Evolutionary conservation across 2,329 filamentous ascomycete genomes (phyloP).

Genomic region (Parascedosporium putredinis): DNA sequence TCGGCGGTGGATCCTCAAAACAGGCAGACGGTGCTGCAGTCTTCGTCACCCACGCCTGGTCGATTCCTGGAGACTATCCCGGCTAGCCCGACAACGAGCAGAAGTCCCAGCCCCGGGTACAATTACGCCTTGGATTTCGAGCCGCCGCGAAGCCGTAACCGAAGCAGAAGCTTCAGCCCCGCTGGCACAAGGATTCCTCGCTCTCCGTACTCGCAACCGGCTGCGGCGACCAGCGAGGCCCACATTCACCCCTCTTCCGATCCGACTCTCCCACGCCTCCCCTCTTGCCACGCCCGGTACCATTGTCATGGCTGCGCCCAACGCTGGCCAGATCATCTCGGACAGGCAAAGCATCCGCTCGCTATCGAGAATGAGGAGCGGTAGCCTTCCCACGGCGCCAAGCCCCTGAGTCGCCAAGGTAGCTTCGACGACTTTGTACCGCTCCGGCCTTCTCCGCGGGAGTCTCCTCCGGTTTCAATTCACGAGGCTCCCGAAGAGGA

Average conservation of each 20-base stretch:
- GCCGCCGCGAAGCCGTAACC: constrained; percentile 28
- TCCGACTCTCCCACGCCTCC: constrained; percentile 60
- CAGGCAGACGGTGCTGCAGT: constrained; percentile 45
- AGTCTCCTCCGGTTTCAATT: constrained; percentile 3
- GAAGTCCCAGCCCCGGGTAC: constrained; percentile 57
- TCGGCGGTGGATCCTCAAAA: constrained; percentile 54
- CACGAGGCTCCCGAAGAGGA: constrained; percentile 16
- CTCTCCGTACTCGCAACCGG: neutral
- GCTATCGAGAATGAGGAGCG: constrained; percentile 43
- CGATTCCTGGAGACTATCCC: constrained; percentile 62
- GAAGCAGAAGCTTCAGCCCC: constrained; percentile 44
- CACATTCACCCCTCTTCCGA: constrained; percentile 73
- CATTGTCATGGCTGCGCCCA: constrained; percentile 58
- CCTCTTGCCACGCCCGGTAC: constrained; percentile 58
- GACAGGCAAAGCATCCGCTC: constrained; percentile 40
- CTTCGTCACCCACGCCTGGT: constrained; percentile 30
- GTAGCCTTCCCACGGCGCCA: constrained; percentile 36
- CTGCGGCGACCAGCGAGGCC: constrained; percentile 34
- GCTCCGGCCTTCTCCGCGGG: constrained; percentile 12
- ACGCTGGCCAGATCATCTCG: constrained; percentile 53
- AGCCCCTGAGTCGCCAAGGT: constrained; percentile 38
- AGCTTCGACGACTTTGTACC: constrained; percentile 37
- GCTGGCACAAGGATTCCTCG: constrained; percentile 11
- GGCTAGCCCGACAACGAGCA: constrained; percentile 51
- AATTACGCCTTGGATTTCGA: constrained; percentile 44